Evolutionary conservation across 495 filamentous ascomycete species (phyloP), one percentile per base, ranked within the genome.

Genomic region (Penicillium arizonense): DNA sequence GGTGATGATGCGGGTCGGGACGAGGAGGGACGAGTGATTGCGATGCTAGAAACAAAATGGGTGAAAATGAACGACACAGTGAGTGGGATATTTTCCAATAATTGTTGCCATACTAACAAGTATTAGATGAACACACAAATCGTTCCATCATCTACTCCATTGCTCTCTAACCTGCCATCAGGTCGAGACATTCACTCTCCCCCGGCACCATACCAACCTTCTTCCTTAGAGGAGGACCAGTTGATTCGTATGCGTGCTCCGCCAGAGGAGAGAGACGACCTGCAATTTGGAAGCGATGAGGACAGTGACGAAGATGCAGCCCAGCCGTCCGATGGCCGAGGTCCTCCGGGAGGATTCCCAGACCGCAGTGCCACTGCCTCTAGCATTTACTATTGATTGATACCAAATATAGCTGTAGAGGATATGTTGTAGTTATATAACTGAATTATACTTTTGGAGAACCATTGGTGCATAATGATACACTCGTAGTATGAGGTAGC

Each of bases 61-160:
- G 80, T 79, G 28, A 90, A 90, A 71, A 83, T 89, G 73, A 98
- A 98, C 67, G 90, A 96, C 72, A 95, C 88, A 12, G 89, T 96
- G 65, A 73, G 87, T 79, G 13, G 3, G 20, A 12, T 4, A 33
- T 34, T 14, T 40, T 40, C 36, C 14, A 16, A 16, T 40, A 12
- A 2, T 4, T 24, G n/a, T 16, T 23, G 0, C 18, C 21, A 18
- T 5, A 6, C 33, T 16, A 56, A 47, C 39, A 61, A 34, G 53
- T 47, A n/a, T 30, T 48, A 93, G 90, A 87, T 95, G 37, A 87
- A 90, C 47, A 87, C 89, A 1, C 92, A 97, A 60, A 23, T 77
- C 5, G 80, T 97, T 30, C 89, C 91, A 0, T 77, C 87, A 0
- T 80, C 79, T 13, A 82, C 82, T 2, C 80, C 86, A 10, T 67